phyloP scores from a whole-genome alignment of 805 yeast genomes.

The Candida chilensis region DNA sequence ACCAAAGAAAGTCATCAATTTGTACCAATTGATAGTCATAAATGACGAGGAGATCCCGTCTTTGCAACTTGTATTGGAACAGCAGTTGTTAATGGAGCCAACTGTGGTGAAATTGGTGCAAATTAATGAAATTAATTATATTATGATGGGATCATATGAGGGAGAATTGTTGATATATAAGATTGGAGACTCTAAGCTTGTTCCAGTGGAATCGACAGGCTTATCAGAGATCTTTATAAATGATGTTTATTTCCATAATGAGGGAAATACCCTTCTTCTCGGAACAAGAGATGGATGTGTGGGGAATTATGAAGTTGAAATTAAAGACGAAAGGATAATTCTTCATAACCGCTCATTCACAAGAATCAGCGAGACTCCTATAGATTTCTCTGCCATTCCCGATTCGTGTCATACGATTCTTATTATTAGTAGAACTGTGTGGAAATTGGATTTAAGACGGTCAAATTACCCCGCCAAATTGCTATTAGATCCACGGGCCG shows the following conservation, averaged over 20 bases:
- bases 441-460: not conserved
- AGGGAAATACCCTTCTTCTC: not conserved
- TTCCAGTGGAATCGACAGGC: not conserved
- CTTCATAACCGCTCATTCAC: not conserved
- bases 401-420: not conserved
- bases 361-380: not conserved
- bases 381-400: not conserved
- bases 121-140: not conserved
- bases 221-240: not conserved
- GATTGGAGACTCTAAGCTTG: not conserved
- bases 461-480: not conserved
- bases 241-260: not conserved
- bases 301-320: not conserved
- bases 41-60: not conserved
- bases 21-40: not conserved
- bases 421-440: not conserved
- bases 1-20: not conserved
- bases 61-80: not conserved
- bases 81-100: not conserved
- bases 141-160: not conserved
- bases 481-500: not conserved
- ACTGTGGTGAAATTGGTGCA: not conserved
- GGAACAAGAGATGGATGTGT: not conserved
- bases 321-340: not conserved
- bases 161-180: not conserved